Evolutionary conservation across 1,139 yeast species (phyloP).

Genomic region (Taphrina betulina): DNA sequence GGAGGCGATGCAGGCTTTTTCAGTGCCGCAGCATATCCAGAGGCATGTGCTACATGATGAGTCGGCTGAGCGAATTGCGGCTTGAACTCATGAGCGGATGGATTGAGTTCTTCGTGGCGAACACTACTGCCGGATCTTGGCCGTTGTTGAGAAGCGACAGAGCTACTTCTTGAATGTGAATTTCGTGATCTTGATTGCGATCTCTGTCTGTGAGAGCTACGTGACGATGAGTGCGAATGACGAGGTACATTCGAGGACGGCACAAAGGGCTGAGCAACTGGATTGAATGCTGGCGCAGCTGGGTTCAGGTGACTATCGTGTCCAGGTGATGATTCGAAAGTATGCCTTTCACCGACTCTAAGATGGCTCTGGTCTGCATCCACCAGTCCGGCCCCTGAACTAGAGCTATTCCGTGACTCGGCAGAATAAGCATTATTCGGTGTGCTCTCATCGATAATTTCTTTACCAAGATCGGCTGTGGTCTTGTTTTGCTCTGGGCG

Average conservation of each 20-base stretch:
- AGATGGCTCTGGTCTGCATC: conserved; percentile 1
- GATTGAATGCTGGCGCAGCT: conserved; percentile 26
- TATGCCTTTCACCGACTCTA: background rate
- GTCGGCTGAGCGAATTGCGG: conserved; percentile 32
- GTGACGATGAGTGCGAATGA: conserved; percentile 6
- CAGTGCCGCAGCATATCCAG: conserved; percentile 29
- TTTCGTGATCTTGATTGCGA: conserved; percentile 8
- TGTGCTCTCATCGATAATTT: background rate
- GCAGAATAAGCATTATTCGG: background rate
- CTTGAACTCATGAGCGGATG: conserved; percentile 22
- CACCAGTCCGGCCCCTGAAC: conserved; percentile 5
- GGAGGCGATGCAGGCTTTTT: conserved; percentile 29
- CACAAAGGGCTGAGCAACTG: conserved; percentile 12
- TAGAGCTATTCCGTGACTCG: background rate
- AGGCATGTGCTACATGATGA: conserved; percentile 18
- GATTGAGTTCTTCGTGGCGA: conserved; percentile 22
- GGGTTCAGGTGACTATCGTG: conserved; percentile 24
- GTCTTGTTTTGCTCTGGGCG: background rate
- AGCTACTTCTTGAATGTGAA: conserved; percentile 24
- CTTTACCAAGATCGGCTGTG: conserved; percentile 5
- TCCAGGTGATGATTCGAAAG: background rate
- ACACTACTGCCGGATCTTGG: conserved; percentile 6
- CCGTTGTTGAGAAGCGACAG: background rate
- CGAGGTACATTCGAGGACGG: conserved; percentile 12
- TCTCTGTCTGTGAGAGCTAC: conserved; percentile 12